Evolutionary conservation across 306 rosid genomes (phyloP), one percentile per base, ranked within the genome.

Genomic region (Citrullus colocynthis): DNA sequence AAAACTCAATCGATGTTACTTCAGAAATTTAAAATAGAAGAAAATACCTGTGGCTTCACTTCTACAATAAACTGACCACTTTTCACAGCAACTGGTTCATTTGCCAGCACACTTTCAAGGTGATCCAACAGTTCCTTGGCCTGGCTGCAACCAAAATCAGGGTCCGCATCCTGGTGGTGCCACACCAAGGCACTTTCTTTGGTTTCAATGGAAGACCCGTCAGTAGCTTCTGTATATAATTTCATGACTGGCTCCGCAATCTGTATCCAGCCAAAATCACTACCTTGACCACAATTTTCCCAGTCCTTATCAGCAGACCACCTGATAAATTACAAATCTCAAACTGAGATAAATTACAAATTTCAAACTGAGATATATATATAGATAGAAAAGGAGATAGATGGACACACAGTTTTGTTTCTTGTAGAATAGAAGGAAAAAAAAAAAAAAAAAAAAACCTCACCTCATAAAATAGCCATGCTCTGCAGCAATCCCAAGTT

Each of bases 81-180:
- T 84, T 86, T 89, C 9, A 81, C 91, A 30, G 88, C 84, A 9
- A 88, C 93, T 21, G 93, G 93, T 80, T 89, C 91, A 71, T 89
- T 89, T n/a, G 90, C 88, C 30, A 89, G 81, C 42, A 89, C 93
- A 74, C 90, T 89, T 84, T 89, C 93, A 21, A 89, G 85, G 82
- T 89, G 93, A 69, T 89, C 93, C 78, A 88, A 80, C 83, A 89
- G 42, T 81, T 89, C 93, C 81, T 89, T 89, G 71, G 93, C 93
- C 79, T 89, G 93, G 82, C 86, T 62, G 69, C 90, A 86, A 57
- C 90, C 93, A 69, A 89, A 89, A 82, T 81, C 86, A 24, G 91
- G 88, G 79, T 89, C 93, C 1, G 93, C 93, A 81, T 89, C 93
- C 20, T 81, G 90, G 80, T 89, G 90, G 78, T 89, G 93, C 93